Evolutionary conservation across 2,329 filamentous ascomycete genomes (phyloP).

Genomic region (Zymoseptoria brevis): DNA sequence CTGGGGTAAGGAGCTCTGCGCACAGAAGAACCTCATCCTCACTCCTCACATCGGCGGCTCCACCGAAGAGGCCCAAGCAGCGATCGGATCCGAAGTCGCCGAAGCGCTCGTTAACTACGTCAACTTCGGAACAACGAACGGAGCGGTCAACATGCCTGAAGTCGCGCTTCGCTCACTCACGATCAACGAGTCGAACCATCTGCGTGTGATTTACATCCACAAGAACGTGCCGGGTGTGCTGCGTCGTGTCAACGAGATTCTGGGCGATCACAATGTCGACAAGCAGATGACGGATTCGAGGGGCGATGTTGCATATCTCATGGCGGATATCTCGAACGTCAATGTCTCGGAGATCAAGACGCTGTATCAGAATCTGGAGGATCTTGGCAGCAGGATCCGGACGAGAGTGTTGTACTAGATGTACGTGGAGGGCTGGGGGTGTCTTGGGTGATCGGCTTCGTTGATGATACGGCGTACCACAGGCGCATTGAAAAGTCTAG

Average conservation of each 20-base stretch:
- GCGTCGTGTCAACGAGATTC: constrained; percentile 87
- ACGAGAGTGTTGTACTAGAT: constrained; percentile 42
- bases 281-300: constrained; percentile 97
- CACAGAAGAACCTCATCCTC: constrained; percentile 84
- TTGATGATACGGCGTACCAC: background rate
- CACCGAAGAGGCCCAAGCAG: constrained; percentile 93
- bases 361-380: constrained; percentile 74
- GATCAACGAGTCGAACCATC: constrained; percentile 79
- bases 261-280: constrained; percentile 94
- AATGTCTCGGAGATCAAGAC: constrained; percentile 73
- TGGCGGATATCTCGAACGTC: constrained; percentile 93
- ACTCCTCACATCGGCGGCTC: constrained; percentile 96
- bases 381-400: constrained; percentile 46
- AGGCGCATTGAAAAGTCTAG: background rate
- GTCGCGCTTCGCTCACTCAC: constrained; percentile 83
- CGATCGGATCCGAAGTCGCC: constrained; percentile 88
- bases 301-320: constrained; percentile 89
- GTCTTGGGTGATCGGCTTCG: background rate
- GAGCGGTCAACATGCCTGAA: constrained; percentile 95
- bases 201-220: constrained; percentile 93
- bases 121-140: constrained; percentile 85
- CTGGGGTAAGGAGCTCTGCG: constrained; percentile 79
- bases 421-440: background rate
- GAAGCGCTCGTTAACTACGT: constrained; percentile 87
- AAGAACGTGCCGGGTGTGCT: constrained; percentile 93